Conservation (phyloP, 1,284 basidiomycete genomes). For the Cystobasidium pallidum region DNA sequence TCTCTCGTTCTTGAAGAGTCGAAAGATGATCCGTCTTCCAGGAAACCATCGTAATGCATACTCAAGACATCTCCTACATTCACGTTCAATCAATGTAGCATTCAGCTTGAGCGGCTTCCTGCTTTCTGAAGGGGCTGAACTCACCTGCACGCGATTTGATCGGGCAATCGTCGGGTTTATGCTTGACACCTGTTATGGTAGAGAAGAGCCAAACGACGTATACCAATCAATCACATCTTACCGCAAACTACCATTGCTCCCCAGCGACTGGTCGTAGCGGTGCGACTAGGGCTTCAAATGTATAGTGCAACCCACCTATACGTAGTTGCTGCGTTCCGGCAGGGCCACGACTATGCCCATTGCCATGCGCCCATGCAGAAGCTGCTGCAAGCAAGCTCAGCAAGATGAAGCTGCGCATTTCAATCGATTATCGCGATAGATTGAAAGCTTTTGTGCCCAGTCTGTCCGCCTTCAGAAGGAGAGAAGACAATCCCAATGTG, state of each 20-base stretch:
- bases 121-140: not conserved
- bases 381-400: constrained; percentile 5
- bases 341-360: constrained; percentile 18
- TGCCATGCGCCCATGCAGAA: constrained; percentile 16
- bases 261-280: too few relatives aligned
- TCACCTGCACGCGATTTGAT: constrained; percentile 23
- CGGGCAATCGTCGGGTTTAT: constrained; percentile 20
- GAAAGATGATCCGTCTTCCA: constrained; percentile 23
- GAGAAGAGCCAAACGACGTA: not conserved
- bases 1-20: constrained; percentile 27
- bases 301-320: constrained; percentile 5
- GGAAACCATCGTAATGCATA: constrained; percentile 36
- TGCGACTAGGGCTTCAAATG: too few relatives aligned
- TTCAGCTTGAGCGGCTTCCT: too few relatives aligned
- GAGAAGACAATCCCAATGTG: not conserved
- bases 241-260: too few relatives aligned
- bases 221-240: too few relatives aligned
- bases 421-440: not conserved
- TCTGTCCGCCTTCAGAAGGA: not conserved
- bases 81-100: too few relatives aligned
- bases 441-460: not conserved
- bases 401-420: constrained; percentile 4
- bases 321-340: constrained; percentile 3
- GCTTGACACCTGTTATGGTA: constrained; percentile 25
- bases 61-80: not conserved